Evolutionary conservation across 495 filamentous ascomycete genomes (phyloP), one percentile per base, ranked within the genome.

Genomic region (Penicillium samsonianum): DNA sequence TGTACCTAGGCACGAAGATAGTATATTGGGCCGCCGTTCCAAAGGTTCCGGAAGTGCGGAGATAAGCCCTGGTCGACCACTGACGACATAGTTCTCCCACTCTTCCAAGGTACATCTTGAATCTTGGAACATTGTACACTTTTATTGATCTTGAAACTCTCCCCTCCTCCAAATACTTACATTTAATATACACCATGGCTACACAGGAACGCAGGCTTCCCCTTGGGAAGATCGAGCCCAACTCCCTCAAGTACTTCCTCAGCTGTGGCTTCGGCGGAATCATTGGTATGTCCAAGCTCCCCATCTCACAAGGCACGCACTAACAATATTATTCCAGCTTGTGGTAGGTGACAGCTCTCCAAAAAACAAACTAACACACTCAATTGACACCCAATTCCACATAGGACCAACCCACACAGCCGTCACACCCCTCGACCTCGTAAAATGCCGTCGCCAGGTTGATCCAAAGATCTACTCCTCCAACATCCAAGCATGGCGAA

Each of bases 381-480:
- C 28, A n/a, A 52, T 46, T 65, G 52, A 65, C 60, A 46, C 20
- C 1, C 46, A 23, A 35, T 46, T 37, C 19, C 31, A 17, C 37
- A 38, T 26, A 75, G 76, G 75, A 51, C 74, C 77, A 43, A 85
- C 82, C 35, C 82, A 85, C 64, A 84, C 80, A 53, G 77, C 83
- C 6, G 82, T 87, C 52, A 86, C 84, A 44, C 78, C 79, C 2
- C 79, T 87, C 6, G 82, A 86, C 60, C 78, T 88, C 5, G 85
- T 87, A 31, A 90, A 90, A 79, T 86, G 82, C 66, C 84, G 87
- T 47, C 85, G 87, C 26, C 87, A 90, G 74, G 87, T 90, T 73
- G 86, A 89, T 59, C 73, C 84, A 41, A 87, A 83, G 46, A 83
- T 89, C 63, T 90, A 90, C 76, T 81, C 68, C 45, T 87, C 84